Evolutionary conservation across 768 basidiomycete genomes (phyloP).

Genomic region (Termitomyces sp.): DNA sequence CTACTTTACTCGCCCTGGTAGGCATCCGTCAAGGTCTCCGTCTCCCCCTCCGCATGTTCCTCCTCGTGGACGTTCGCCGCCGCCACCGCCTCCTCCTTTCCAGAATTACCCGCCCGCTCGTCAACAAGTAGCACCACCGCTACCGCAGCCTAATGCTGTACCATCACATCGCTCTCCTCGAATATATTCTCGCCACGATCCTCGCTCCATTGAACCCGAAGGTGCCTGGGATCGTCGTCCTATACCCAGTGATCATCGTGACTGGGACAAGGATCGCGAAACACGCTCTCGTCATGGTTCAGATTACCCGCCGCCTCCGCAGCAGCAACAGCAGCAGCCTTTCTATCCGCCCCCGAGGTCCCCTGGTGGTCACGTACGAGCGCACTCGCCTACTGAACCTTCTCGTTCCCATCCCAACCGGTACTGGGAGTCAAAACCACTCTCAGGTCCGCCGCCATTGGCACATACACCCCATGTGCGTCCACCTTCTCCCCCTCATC

Average conservation of each 20-base stretch:
- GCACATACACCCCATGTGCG: constrained; percentile 24
- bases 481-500: constrained; percentile 29
- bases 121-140: constrained; percentile 20
- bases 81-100: constrained; percentile 43
- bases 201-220: constrained; percentile 47
- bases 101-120: constrained; percentile 41
- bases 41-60: constrained; percentile 50
- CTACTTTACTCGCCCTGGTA: constrained; percentile 47
- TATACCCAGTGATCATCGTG: constrained; percentile 38
- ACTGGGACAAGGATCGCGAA: constrained; percentile 45
- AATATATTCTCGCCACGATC: constrained; percentile 46
- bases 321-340: constrained; percentile 24
- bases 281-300: constrained; percentile 37
- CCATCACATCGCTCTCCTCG: constrained; percentile 58
- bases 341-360: constrained; percentile 41
- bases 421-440: constrained; percentile 63
- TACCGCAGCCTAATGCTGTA: constrained; percentile 39
- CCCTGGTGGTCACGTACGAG: constrained; percentile 28
- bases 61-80: constrained; percentile 49
- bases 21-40: constrained; percentile 51
- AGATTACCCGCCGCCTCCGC: constrained; percentile 33
- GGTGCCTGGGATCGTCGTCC: constrained; percentile 57
- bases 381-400: constrained; percentile 50
- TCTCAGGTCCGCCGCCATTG: constrained; percentile 23
- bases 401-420: constrained; percentile 48